These are phyloP conservation scores for Cladosporium sp. DNA, from an alignment of 2,329 filamentous ascomycete genomes.

Conservation along the genomic window DNA sequence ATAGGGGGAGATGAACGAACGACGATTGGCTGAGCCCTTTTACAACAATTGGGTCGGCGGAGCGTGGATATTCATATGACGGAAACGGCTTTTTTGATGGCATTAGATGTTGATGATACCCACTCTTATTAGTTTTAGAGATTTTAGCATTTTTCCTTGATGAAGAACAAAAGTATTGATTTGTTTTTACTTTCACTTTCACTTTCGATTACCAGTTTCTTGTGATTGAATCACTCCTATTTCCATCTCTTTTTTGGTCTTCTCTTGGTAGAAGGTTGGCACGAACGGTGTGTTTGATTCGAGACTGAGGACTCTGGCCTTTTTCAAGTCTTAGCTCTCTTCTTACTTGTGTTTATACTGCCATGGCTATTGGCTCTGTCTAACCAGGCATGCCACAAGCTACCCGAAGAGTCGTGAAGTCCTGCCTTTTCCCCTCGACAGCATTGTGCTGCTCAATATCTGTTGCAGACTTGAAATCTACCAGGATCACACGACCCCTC, in stretches of 20 bases:
- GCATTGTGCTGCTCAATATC: too few species aligned
- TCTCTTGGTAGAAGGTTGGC: too few species aligned
- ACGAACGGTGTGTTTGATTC: too few species aligned
- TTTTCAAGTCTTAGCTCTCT: too few species aligned
- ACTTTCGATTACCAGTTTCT: neutral
- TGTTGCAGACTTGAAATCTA: neutral
- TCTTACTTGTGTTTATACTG: too few species aligned
- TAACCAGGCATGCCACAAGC: neutral
- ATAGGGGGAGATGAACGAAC: neutral
- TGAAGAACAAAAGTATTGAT: neutral
- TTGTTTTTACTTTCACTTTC: neutral
- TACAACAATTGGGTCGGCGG: constrained; percentile 6
- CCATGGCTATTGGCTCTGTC: too few species aligned
- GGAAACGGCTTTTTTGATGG: constrained; percentile 18
- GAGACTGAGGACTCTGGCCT: too few species aligned
- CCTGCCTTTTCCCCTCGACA: neutral
- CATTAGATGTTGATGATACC: constrained; percentile 21
- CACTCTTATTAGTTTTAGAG: neutral
- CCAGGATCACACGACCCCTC: neutral
- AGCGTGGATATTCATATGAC: constrained; percentile 14
- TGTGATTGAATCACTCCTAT: neutral
- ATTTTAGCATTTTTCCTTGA: neutral
- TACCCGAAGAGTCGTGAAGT: neutral
- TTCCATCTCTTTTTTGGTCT: too few species aligned
- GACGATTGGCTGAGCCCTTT: neutral